Base-by-base conservation (phyloP, 345 rosid genomes). In the Gossypium stocksii region DNA sequence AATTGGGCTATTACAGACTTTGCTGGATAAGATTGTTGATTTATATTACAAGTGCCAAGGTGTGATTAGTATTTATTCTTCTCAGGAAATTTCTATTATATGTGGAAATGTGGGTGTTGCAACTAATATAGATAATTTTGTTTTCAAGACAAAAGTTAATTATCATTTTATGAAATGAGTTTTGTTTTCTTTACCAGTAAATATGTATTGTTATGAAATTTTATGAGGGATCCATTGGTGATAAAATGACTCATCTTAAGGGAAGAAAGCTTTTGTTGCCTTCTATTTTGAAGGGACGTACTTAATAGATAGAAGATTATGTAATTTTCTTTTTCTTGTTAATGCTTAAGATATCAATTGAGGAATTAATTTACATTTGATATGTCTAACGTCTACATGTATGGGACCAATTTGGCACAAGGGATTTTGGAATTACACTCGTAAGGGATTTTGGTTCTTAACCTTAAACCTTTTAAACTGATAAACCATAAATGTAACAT, bases 161-260 rank as follows among this genome's bases (percentile, higher is more conserved):
- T 75, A 59, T 51, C 20, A 75, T 73, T 25, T 63, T 64, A 20
- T 43, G 38, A 74, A 58, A 52, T 56, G 13, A 61, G 71, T 44
- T 53, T 49, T 15, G 2, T 44, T 38, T 15, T n/a, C 46, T 4
- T 66, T 60, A 11, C 25, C 57, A 77, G 72, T 77, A 95, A 94
- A 77, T 93, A 48, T 87, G 93, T 81, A 66, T 95, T 66, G n/a
- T 89, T 69, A 93, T 90, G 96, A 91, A 89, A 64, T 90, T 93
- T 72, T 95, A 90, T 59, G 99, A 91, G 77, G 98, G 96, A 65
- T 91, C 93, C 1, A 27, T 93, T 80, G 91, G 96, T 52, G 97
- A 94, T 80, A 91, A 84, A 80, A 86, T 92, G 93, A 91, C 94
- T 79, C 83, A 38, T 41, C 94, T 82, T 34, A 92, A 87, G 87